Evolutionary conservation across 2,329 filamentous ascomycete genomes (phyloP), one percentile per base, ranked within the genome.

Genomic region (Neoascochyta sp.): DNA sequence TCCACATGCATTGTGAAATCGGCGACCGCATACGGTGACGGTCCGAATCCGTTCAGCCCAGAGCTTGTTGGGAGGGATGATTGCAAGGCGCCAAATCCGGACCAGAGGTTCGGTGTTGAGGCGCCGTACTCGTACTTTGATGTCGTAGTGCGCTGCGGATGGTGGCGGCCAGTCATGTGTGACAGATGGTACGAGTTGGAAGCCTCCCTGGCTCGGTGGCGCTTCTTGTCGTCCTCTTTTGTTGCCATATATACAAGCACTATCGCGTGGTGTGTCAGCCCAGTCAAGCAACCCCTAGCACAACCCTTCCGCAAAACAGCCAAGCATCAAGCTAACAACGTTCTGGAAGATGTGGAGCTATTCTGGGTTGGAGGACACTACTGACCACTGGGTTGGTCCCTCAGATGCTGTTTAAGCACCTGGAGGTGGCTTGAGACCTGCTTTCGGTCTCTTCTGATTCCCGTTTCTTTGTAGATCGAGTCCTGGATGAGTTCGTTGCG

Each of bases 351-450:
- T n/a, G 3, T 15, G 10, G 9, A 23, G 11, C 14, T 3, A 22
- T 16, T 9, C 14, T n/a, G n/a, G 16, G 7, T 20, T n/a, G 11
- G 23, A 16, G 15, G 5, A 7, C 10, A 20, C 10, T 24, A 58
- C 69, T 65, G 56, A 76, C 74, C 74, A 36, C 68, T 62, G 16
- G 70, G 68, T 38, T 76, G 69, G 4, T 69, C 65, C 40, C 67
- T 65, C 20, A 80, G 61, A 36, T 75, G 72, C 9, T 67, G 69
- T 52, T 77, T 76, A 12, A 81, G 63, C 3, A 80, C 76, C 54
- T 81, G 77, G 15, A 80, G 69, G 50, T 81, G 77, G 45, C 77
- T 81, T 0, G 77, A 80, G 4, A 81, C 73, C 48, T 80, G 74
- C 53, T 81, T 81, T 28, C 77, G 66, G 10, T 57, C 61, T 30